These are phyloP conservation scores for Nicotiana noctiflora DNA, from an alignment of 257 asterid species.

Conservation along the genomic window DNA sequence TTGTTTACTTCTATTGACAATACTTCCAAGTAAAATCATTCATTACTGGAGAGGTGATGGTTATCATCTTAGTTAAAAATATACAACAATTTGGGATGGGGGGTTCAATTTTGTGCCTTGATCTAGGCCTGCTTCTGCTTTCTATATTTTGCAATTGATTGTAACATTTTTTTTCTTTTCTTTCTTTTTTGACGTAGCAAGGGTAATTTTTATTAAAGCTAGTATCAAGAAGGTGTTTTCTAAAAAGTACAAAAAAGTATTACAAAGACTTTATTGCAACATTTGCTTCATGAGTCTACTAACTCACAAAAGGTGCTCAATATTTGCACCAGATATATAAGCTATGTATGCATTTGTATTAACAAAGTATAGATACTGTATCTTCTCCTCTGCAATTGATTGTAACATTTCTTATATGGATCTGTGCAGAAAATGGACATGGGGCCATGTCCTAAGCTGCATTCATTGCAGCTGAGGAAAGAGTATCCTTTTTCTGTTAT, in stretches of 20 bases:
- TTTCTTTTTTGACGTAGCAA: background rate
- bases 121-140: background rate
- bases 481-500: slow-evolving; percentile 60
- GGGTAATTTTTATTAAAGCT: background rate
- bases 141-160: background rate
- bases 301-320: background rate
- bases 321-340: background rate
- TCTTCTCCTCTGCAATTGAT: background rate
- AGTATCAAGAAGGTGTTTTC: background rate
- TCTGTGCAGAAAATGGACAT: slow-evolving; percentile 80
- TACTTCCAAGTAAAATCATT: too few relatives aligned
- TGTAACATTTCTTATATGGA: background rate
- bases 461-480: slow-evolving; percentile 82
- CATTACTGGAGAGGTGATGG: too few relatives aligned
- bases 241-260: background rate
- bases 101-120: background rate
- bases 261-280: background rate
- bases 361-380: background rate
- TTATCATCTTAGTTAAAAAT: too few relatives aligned
- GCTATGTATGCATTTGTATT: slow-evolving; percentile 2
- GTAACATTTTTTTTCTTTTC: background rate
- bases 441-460: slow-evolving; percentile 95
- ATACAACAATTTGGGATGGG: too few relatives aligned
- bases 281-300: background rate
- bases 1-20: too few relatives aligned